Evolutionary conservation across 2,329 filamentous ascomycete genomes (phyloP), one percentile per base, ranked within the genome.

Genomic region (Colletotrichum cereale): DNA sequence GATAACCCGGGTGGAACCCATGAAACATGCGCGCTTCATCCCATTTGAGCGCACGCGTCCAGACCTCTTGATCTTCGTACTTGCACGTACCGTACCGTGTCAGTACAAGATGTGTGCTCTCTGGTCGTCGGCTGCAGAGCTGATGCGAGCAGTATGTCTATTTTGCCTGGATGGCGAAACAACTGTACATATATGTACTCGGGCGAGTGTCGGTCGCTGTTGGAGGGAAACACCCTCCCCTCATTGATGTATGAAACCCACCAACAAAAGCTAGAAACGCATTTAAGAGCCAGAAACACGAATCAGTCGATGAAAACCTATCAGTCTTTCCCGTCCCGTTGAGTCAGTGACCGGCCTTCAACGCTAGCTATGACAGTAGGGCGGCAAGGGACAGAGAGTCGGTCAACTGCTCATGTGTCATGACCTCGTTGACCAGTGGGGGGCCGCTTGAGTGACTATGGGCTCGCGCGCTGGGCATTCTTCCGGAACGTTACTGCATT

Each of bases 11-110:
- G 57, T 52, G 65, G 68, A 24, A 8, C 52, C 53, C 24, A 18
- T 72, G 69, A 72, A 72, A 72, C 69, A 69, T 48, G 66, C 40
- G 21, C 57, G 68, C 64, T 58, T 71, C 68, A 63, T 71, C 68
- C 53, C 50, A 36, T 38, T 52, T 53, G 57, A 53, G 65, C 68
- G 65, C 68, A 47, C 36, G 18, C 34, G n/a, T 26, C n/a, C 31
- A 50, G 16, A 50, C 21, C 21, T 50, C 16, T 21, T 40, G 60
- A 40, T 50, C 16, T 21, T 40, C 44, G 29, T 48, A 52, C 60
- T 26, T 26, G 26, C n/a, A 53, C n/a, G 53, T 66, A 63, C 42
- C 47, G n/a, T 31, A 36, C 42, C 47, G n/a, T 31, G 29, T 60
- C 38, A 29, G 53, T 57, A 16, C 38, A 60, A n/a, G n/a, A 53